Evolutionary conservation across 1,284 basidiomycete genomes (phyloP).

Genomic region (Neotropicomus parvogracilis): DNA sequence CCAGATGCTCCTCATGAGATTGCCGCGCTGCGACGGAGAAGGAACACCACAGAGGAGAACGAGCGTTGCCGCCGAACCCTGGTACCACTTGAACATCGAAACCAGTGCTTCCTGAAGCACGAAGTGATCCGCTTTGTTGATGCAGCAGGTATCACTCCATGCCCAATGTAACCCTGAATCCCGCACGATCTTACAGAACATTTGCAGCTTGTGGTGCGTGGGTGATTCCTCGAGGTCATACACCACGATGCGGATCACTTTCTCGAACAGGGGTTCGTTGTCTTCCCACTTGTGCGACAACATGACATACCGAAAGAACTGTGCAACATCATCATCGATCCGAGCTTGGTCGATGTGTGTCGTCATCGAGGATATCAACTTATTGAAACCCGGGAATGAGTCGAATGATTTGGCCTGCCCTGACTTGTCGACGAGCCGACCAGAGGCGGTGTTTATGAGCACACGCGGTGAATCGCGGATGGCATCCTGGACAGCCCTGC

Average conservation of each 20-base stretch:
- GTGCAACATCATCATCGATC: background rate
- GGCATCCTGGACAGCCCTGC: background rate
- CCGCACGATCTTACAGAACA: no score
- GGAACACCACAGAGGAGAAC: no score
- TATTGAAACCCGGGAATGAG: background rate
- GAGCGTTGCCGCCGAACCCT: no score
- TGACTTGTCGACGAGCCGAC: background rate
- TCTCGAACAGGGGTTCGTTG: background rate
- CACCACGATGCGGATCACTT: background rate
- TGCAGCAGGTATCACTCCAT: no score
- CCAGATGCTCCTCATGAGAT: no score
- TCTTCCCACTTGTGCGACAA: slow-evolving; percentile 3
- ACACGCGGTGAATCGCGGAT: background rate
- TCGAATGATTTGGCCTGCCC: background rate
- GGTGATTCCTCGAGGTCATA: no score
- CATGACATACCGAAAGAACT: slow-evolving; percentile 2
- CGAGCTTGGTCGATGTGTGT: background rate
- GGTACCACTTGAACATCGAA: no score
- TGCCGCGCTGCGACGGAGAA: no score
- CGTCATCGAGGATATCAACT: background rate
- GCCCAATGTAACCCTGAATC: no score
- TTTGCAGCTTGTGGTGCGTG: no score
- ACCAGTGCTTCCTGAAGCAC: no score
- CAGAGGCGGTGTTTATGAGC: slow-evolving; percentile 1
- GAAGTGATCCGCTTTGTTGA: no score